phyloP scores from a whole-genome alignment of 495 filamentous ascomycete genomes.

The Podospora bellae-mahoneyi region DNA sequence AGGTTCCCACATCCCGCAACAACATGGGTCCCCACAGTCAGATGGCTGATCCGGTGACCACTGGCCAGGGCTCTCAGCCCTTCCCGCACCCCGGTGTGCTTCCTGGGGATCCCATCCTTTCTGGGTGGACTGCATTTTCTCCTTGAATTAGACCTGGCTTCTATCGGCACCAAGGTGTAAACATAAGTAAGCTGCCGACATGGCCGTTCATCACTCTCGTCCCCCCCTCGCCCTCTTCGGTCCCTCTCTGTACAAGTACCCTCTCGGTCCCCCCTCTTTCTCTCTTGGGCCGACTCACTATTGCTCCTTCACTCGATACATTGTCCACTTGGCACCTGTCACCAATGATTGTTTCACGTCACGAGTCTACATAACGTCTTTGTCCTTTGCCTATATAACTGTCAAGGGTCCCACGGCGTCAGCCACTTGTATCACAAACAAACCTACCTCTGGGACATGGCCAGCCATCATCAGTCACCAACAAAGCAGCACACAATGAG shows the following conservation, averaged over 20 bases:
- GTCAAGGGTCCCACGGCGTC: neutral
- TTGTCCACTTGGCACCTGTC: neutral
- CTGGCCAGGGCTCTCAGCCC: constrained; percentile 32
- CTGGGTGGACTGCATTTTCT: constrained; percentile 17
- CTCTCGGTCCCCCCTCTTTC: constrained; percentile 1
- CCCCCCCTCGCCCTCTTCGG: constrained; percentile 3
- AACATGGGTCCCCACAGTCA: constrained; percentile 34
- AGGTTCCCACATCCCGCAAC: constrained; percentile 20
- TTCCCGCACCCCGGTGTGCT: constrained; percentile 27
- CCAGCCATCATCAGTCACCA: neutral
- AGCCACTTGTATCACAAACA: neutral
- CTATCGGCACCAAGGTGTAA: neutral
- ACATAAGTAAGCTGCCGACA: constrained; percentile 14
- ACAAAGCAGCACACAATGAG: constrained; percentile 17
- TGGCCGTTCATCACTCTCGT: neutral
- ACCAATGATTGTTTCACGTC: neutral
- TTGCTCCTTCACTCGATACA: neutral
- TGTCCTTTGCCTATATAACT: neutral
- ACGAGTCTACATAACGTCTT: neutral
- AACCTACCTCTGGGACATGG: neutral
- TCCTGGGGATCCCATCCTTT: constrained; percentile 19
- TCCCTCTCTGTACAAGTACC: constrained; percentile 12
- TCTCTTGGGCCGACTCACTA: neutral
- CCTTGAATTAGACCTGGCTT: constrained; percentile 1
- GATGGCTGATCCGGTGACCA: constrained; percentile 41